These are phyloP conservation scores for Neurospora intermedia DNA, from an alignment of 495 filamentous ascomycete species.

Conservation along the genomic window DNA sequence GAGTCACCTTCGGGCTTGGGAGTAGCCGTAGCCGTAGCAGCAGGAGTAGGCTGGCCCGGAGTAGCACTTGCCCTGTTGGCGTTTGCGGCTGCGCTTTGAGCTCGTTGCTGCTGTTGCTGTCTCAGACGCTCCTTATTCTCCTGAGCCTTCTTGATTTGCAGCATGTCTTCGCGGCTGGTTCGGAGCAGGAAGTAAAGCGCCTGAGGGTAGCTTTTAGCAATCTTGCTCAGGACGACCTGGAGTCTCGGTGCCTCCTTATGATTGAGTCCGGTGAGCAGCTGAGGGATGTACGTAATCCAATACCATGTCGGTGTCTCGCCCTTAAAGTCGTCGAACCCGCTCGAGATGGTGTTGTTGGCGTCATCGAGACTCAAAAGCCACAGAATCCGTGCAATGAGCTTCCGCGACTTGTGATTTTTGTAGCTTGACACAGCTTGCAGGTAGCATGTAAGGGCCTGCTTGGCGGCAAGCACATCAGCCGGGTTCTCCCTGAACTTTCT, in stretches of 20 bases:
- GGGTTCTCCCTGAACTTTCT: slow-evolving; percentile 85
- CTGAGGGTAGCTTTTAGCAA: slow-evolving; percentile 91
- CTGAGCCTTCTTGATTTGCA: slow-evolving; percentile 77
- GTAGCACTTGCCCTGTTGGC: slow-evolving; percentile 7
- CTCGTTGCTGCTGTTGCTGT: slow-evolving; percentile 4
- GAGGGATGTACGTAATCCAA: slow-evolving; percentile 98
- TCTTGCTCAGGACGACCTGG: slow-evolving; percentile 73
- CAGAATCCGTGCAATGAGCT: slow-evolving; percentile 85
- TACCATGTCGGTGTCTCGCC: slow-evolving; percentile 96
- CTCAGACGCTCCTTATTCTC: slow-evolving; percentile 52
- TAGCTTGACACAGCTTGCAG: slow-evolving; percentile 90
- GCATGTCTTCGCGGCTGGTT: slow-evolving; percentile 91
- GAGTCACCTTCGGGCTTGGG: slow-evolving; percentile 27
- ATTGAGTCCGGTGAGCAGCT: slow-evolving; percentile 78
- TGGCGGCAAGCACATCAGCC: slow-evolving; percentile 64
- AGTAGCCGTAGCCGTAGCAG: not conserved
- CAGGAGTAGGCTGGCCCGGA: not conserved
- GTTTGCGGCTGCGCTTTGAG: slow-evolving; percentile 29
- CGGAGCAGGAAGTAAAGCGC: slow-evolving; percentile 88
- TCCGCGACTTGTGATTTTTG: slow-evolving; percentile 94
- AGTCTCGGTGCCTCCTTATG: slow-evolving; percentile 84
- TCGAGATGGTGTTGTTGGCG: slow-evolving; percentile 63
- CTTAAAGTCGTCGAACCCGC: slow-evolving; percentile 86
- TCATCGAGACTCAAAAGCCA: slow-evolving; percentile 96
- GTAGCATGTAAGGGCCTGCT: slow-evolving; percentile 90